Evolutionary conservation across 345 rosid genomes (phyloP), one percentile per base, ranked within the genome.

Genomic region (Lumnitzera littorea): DNA sequence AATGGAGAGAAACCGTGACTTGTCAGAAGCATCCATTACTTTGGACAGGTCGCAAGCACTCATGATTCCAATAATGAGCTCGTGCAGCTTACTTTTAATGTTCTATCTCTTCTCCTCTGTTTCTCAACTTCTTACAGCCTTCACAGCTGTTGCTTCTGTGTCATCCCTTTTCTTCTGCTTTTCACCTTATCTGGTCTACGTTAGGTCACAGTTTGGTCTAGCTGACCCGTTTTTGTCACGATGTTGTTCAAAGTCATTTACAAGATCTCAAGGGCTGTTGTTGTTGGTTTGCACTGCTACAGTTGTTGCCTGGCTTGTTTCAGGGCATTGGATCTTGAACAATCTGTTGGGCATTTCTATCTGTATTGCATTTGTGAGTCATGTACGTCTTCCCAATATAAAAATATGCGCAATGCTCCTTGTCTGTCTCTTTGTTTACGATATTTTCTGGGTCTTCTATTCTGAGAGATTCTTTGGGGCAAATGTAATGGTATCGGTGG

Each of bases 401-500:
- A 90, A 88, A 74, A 78, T 90, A 68, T 94, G 97, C 46, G 88
- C 97, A 5, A 83, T 88, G 80, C 96, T 94, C 16, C 87, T 94
- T 3, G 80, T 70, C 43, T 90, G 97, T 64, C 76, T 94, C 73
- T 94, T 94, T 56, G 86, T 90, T 17, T 90, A 94, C 60, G 99
- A 94, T 76, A 90, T 94, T 55, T 94, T 94, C 75, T 94, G 99
- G 99, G 99, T 94, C 63, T 94, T 94, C 84, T 94, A 83, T 81
- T 90, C 99, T 16, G 97, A 94, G 81, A 90, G 91, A 69, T 83
- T 88, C 76, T 94, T 94, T 73, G 99, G 99, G 68, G 96, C 92
- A 65, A 94, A 90, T 54, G 99, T 94, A 64, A 94, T 94, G 99
- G 97, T 94, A n/a, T 80, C 97, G 1, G 99, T 94, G 55, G 99